phyloP scores from a whole-genome alignment of 2,329 filamentous ascomycete species.

The Pseudocercospora pini-densiflorae region DNA sequence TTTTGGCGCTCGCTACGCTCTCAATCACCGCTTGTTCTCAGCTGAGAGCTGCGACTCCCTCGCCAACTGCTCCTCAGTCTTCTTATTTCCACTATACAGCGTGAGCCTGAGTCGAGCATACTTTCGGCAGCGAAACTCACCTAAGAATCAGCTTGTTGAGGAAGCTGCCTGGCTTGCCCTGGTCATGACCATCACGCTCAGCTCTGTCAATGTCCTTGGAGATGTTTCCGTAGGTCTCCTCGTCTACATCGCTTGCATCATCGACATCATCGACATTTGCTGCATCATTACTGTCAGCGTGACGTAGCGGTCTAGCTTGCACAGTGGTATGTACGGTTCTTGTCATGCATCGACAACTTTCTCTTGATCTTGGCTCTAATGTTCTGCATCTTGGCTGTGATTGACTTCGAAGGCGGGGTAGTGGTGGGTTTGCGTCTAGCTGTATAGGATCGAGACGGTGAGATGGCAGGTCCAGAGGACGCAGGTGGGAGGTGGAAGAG shows the following conservation, averaged over 20 bases:
- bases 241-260: slow-evolving; percentile 42
- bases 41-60: slow-evolving; percentile 21
- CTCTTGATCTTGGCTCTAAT: slow-evolving; percentile 44
- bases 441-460: slow-evolving; percentile 1
- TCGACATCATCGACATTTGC: slow-evolving; percentile 38
- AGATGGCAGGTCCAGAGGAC: background rate
- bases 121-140: background rate
- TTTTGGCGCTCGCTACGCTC: background rate
- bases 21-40: background rate
- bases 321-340: slow-evolving; percentile 37
- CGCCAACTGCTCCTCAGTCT: slow-evolving; percentile 43
- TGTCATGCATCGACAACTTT: slow-evolving; percentile 44
- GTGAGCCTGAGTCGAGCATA: background rate
- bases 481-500: background rate
- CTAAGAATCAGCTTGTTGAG: slow-evolving; percentile 41
- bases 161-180: slow-evolving; percentile 42
- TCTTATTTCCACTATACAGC: slow-evolving; percentile 45
- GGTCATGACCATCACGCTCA: slow-evolving; percentile 37
- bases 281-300: slow-evolving; percentile 17
- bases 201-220: slow-evolving; percentile 42
- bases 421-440: slow-evolving; percentile 3
- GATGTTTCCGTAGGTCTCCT: slow-evolving; percentile 44
- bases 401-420: background rate
- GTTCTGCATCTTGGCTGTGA: slow-evolving; percentile 39
- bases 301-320: background rate